Percentiles rank a stretch among this genome's conserved stretches.
These are phyloP conservation scores for Eucalyptus sp. DNA, from an alignment of 345 rosid genomes.

Conservation along the genomic window DNA sequence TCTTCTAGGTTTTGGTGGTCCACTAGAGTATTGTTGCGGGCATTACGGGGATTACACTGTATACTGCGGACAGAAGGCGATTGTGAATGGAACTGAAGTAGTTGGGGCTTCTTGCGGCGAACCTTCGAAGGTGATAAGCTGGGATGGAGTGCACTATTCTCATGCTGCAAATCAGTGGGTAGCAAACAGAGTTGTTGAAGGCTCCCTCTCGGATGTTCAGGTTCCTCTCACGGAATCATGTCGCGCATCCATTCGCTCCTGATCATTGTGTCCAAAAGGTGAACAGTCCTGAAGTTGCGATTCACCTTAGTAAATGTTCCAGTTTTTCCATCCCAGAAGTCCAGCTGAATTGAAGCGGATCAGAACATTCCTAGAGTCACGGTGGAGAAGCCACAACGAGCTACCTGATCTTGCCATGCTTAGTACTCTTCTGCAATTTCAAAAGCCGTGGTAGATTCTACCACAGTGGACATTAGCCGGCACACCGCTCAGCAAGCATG, in stretches of 20 bases:
- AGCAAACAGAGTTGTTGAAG: conserved; percentile 50
- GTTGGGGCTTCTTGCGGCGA: conserved; percentile 32
- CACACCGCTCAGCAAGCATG: background rate
- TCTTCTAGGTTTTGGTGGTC: conserved; percentile 33
- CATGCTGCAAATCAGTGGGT: conserved; percentile 63
- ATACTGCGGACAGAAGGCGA: conserved; percentile 38
- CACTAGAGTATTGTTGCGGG: conserved; percentile 55
- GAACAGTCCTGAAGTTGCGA: background rate
- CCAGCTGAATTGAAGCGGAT: background rate
- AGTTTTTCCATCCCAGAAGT: background rate
- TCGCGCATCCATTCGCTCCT: background rate
- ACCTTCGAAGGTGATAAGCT: conserved; percentile 24
- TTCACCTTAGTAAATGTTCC: background rate
- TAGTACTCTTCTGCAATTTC: background rate
- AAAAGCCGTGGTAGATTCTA: background rate
- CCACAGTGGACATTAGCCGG: background rate
- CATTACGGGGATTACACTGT: conserved; percentile 31
- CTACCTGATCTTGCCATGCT: background rate
- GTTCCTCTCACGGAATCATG: conserved; percentile 52
- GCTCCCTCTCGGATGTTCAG: conserved; percentile 48
- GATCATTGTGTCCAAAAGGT: background rate
- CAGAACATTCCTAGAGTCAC: background rate
- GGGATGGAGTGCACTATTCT: conserved; percentile 55
- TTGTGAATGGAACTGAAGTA: conserved; percentile 25
- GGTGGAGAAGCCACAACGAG: background rate